Conservation (phyloP, 148 eudicot genomes). For the Salicornia ramosissima region DNA sequence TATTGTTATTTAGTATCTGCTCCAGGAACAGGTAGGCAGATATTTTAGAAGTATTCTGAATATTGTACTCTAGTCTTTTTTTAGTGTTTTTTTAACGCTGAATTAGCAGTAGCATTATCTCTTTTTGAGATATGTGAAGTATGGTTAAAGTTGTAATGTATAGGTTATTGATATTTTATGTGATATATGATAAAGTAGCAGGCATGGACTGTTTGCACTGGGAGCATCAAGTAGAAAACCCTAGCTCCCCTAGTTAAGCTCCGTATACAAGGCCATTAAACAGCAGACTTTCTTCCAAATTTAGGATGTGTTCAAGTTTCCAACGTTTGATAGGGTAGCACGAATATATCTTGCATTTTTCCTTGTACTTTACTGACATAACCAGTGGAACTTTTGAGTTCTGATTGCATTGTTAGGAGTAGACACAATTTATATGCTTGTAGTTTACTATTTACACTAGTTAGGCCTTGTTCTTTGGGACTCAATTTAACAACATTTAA, state of each 20-base stretch:
- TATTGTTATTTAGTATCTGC: neutral
- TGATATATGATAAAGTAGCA: neutral
- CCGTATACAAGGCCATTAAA: neutral
- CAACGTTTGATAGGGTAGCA: neutral
- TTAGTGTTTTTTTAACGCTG: too few species aligned
- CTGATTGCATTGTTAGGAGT: neutral
- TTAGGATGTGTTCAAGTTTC: neutral
- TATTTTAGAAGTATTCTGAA: neutral
- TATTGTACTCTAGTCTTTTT: neutral
- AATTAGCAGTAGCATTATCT: too few species aligned
- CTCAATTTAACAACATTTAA: too few species aligned
- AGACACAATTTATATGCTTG: neutral
- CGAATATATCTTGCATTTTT: neutral
- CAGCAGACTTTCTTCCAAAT: neutral
- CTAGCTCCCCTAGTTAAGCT: neutral
- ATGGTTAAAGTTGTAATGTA: neutral
- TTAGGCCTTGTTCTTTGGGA: too few species aligned
- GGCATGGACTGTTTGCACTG: neutral
- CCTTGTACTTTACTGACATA: neutral
- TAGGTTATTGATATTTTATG: neutral
- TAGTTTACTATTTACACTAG: neutral
- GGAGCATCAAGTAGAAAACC: neutral
- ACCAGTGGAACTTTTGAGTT: neutral
- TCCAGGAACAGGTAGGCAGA: neutral
- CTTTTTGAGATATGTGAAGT: neutral